Percentiles rank a stretch among this genome's conserved stretches.
Conservation (phyloP, 805 yeast genomes). For the Wickerhamia fluorescens region DNA sequence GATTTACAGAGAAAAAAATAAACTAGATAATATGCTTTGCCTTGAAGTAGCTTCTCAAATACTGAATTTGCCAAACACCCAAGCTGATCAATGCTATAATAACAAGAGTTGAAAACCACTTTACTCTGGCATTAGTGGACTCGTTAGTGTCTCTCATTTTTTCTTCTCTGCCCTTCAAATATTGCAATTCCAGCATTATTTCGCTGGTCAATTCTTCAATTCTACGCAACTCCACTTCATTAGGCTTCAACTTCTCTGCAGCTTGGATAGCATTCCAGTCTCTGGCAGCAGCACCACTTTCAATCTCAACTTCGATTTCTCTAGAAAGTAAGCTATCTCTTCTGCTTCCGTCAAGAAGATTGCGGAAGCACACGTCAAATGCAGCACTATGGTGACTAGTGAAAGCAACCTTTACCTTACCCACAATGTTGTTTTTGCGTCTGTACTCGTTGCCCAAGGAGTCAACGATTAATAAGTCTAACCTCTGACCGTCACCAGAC, state of each 20-base stretch:
- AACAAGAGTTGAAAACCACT: constrained; percentile 72
- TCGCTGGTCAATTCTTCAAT: constrained; percentile 83
- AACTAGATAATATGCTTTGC: constrained; percentile 65
- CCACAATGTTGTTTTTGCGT: constrained; percentile 71
- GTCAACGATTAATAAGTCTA: constrained; percentile 65
- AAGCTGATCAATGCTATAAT: constrained; percentile 64
- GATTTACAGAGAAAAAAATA: neutral
- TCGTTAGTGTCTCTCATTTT: constrained; percentile 95
- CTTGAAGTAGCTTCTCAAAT: constrained; percentile 88
- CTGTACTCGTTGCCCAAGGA: constrained; percentile 75
- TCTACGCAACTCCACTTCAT: constrained; percentile 83
- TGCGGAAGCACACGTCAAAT: constrained; percentile 87
- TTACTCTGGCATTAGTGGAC: constrained; percentile 88
- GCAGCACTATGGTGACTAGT: constrained; percentile 78
- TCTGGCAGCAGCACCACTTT: constrained; percentile 93
- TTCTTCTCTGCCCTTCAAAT: constrained; percentile 82
- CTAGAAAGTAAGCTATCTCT: constrained; percentile 40
- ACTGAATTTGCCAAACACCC: constrained; percentile 89
- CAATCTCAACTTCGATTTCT: constrained; percentile 83
- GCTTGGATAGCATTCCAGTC: constrained; percentile 97
- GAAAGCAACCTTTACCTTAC: constrained; percentile 69
- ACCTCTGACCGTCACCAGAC: constrained; percentile 80
- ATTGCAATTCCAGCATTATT: constrained; percentile 69
- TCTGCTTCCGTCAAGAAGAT: constrained; percentile 25
- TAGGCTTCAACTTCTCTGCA: constrained; percentile 85